Conservation (phyloP, 108 stramenopile genomes). For the Cyclotella cryptica region DNA sequence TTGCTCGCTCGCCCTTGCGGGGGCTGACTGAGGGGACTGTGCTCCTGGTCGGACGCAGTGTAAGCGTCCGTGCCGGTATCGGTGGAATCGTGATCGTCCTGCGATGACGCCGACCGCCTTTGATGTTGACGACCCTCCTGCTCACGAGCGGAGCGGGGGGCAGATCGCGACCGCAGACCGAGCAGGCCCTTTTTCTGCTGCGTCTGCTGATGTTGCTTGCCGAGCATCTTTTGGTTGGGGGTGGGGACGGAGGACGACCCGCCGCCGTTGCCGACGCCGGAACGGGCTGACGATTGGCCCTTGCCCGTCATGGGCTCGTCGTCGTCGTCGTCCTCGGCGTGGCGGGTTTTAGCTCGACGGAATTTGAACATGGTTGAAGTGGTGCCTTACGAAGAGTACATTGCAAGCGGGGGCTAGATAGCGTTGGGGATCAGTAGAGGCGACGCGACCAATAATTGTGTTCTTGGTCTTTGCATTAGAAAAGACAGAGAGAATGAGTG, state of each 20-base stretch:
- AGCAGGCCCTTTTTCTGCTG: background rate
- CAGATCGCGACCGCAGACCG: background rate
- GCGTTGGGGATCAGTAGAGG: too few species aligned
- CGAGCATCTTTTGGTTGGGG: background rate
- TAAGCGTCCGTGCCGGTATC: background rate
- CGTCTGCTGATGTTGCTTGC: background rate
- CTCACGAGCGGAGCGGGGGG: background rate
- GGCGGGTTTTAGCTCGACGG: constrained; percentile 28
- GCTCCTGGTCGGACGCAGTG: constrained; percentile 5
- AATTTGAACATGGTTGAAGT: constrained; percentile 33
- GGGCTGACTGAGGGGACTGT: background rate
- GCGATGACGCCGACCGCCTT: background rate
- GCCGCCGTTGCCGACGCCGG: background rate
- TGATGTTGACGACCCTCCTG: background rate
- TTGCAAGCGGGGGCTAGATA: background rate
- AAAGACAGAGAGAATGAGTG: too few species aligned
- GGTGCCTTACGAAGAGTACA: background rate
- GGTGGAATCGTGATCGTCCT: background rate
- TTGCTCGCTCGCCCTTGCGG: background rate
- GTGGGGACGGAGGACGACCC: background rate
- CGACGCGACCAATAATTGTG: too few species aligned
- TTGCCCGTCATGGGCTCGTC: constrained; percentile 36
- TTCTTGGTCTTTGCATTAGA: too few species aligned
- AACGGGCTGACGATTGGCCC: background rate
- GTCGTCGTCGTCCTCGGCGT: constrained; percentile 16